Evolutionary conservation across 2,329 filamentous ascomycete genomes (phyloP), one percentile per base, ranked within the genome.

Genomic region (Incumbomyces delicatus): DNA sequence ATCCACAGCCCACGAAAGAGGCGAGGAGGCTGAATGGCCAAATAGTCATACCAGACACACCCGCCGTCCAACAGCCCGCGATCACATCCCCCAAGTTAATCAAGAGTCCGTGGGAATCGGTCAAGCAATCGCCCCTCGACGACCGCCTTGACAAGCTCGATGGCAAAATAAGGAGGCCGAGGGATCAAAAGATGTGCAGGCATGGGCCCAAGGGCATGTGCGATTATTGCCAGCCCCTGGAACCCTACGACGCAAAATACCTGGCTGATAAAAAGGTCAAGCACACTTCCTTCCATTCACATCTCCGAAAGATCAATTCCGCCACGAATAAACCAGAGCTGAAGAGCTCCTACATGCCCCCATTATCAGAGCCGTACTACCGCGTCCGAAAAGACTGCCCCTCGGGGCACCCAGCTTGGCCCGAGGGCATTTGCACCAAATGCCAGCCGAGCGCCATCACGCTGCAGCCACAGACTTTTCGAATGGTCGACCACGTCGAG

Each of bases 161-260:
- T 72, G 92, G 92, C 55, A 98, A 95, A 70, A 95, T 95, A 43
- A 71, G 79, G 16, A 75, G 89, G 52, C 77, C 77, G 51, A 76
- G 76, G 49, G 87, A 94, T 63, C 64, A 69, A 49, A 86, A 85
- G 62, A 92, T 98, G 88, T 98, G 92, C 70, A 83, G 87, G 52
- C 92, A 98, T 64, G 90, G 90, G 1, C 82, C 85, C 43, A 96
- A 95, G 68, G 92, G 92, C 63, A 98, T 98, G 92, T 98, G 92
- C 66, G 92, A 98, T 68, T 94, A 95, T 68, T 98, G 92, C 70
- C 94, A 94, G 79, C 94, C 94, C 0, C 70, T 96, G 42, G 92
- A 98, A 61, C 92, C 92, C 1, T 98, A 94, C 66, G 83, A 94
- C 60, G 66, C 83, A n/a, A 81, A 81, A 47, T 95, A 95, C 59